Conservation (phyloP, 225 moss, liverwort and hornwort species). For the Antitrichia curtipendula region DNA sequence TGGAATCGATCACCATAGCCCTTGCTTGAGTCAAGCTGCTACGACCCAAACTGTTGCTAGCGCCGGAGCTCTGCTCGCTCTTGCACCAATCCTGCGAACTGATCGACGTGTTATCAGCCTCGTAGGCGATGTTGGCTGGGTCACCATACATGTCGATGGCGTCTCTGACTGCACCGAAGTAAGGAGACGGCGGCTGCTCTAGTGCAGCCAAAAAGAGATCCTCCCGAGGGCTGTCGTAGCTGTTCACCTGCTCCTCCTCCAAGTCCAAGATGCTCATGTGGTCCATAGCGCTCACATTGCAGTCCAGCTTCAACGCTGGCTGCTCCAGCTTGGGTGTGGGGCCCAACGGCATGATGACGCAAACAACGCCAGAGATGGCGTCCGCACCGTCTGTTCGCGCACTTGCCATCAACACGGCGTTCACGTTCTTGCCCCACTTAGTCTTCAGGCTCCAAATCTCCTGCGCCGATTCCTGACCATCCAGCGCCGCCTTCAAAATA, state of each 20-base stretch:
- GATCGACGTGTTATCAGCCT: conserved; percentile 32
- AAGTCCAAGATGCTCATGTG: conserved; percentile 24
- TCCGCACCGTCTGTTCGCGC: conserved; percentile 1
- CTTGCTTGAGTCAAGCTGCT: conserved; percentile 36
- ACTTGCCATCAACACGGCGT: conserved; percentile 12
- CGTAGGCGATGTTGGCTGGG: conserved; percentile 7
- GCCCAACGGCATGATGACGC: conserved; percentile 28
- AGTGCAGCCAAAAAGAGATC: conserved; percentile 32
- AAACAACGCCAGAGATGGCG: not conserved
- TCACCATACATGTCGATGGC: conserved; percentile 34
- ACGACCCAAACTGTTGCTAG: not conserved
- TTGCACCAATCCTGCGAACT: conserved; percentile 63
- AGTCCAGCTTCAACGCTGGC: conserved; percentile 20
- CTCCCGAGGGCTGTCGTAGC: conserved; percentile 33
- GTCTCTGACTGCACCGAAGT: conserved; percentile 14
- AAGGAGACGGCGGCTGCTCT: conserved; percentile 44
- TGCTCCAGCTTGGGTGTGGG: not conserved
- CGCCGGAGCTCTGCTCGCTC: conserved; percentile 31
- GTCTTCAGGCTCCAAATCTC: conserved; percentile 42
- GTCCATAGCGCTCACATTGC: conserved; percentile 27
- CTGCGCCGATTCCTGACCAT: not conserved
- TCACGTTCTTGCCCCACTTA: conserved; percentile 31
- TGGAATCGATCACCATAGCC: conserved; percentile 32
- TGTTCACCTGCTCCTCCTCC: conserved; percentile 32
- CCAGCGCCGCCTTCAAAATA: conserved; percentile 16